Evolutionary conservation across 352 stramenopile species (phyloP).

Genomic region (Globisporangium splendens): DNA sequence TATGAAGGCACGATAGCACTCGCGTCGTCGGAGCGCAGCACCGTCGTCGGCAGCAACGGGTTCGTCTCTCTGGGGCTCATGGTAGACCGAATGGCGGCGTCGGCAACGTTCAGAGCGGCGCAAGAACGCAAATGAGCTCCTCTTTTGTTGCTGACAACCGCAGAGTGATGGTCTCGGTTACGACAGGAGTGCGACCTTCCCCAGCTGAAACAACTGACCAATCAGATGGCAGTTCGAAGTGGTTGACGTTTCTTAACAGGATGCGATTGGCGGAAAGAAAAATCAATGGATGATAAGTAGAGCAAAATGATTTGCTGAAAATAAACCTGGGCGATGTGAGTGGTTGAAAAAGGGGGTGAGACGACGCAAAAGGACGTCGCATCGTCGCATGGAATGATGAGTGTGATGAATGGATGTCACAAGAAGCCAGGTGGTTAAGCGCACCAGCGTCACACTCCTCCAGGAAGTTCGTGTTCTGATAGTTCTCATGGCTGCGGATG

Average conservation of each 20-base stretch:
- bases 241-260: background rate
- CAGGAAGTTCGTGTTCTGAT: no score
- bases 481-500: no score
- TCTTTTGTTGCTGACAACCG: background rate
- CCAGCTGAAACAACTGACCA: background rate
- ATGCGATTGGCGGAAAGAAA: background rate
- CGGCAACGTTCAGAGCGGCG: background rate
- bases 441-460: no score
- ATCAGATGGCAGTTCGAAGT: background rate
- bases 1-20: no score
- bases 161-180: slow-evolving; percentile 1
- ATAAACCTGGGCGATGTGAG: background rate
- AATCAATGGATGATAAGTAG: background rate
- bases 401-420: no score
- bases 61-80: slow-evolving; percentile 11
- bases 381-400: no score
- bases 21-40: slow-evolving; percentile 3
- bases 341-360: background rate
- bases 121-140: slow-evolving; percentile 3
- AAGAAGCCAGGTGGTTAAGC: no score
- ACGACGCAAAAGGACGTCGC: background rate
- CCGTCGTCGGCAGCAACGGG: slow-evolving; percentile 6
- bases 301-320: background rate
- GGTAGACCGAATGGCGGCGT: background rate
- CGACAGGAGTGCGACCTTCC: no score